Evolutionary conservation across 129 eudicot genomes (phyloP), one percentile per base, ranked within the genome.

Genomic region (Silybum marianum): DNA sequence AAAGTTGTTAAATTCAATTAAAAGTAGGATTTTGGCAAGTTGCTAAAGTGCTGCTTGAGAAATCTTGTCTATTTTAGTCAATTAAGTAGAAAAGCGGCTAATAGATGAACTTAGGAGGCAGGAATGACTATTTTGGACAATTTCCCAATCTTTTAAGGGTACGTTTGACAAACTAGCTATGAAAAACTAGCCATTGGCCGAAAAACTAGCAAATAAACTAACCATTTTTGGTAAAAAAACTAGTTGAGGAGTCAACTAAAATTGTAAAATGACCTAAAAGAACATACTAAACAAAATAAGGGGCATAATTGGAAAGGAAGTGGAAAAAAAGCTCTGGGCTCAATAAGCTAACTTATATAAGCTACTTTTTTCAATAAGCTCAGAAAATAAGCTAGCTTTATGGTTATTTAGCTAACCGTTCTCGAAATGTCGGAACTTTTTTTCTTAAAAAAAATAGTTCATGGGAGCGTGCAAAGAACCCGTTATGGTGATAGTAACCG

Each of bases 391-490:
- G 66, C 23, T 6, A 48, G n/a, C 60, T 48, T 48, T 48, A 46
- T 48, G 60, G 18, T 46, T 46, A 3, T 14, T 19, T 14, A 48
- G 19, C 60, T 14, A 18, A 58, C 10, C 19, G 0, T 21, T 77
- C 7, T 22, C 24, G 72, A 46, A 46, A 46, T 67, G 9, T 44
- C 14, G 28, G 19, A 46, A 68, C 44, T 46, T 36, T 34, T 26
- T 51, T 66, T 18, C 30, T 14, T 14, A 38, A n/a, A 62, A 23
- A 65, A 65, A 65, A n/a, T 82, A 91, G 97, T 94, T 94, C 67
- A 91, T 94, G 32, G 98, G 98, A 85, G 97, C 97, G 80, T 91
- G 97, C 86, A 94, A 87, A 75, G 96, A 92, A 68, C 98, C 97
- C 32, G 87, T 91, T 7, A 91, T 90, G 93, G 97, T 94, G 14